These are phyloP conservation scores for Pichia cephalocereana DNA, from an alignment of 805 yeast species.

Conservation along the genomic window DNA sequence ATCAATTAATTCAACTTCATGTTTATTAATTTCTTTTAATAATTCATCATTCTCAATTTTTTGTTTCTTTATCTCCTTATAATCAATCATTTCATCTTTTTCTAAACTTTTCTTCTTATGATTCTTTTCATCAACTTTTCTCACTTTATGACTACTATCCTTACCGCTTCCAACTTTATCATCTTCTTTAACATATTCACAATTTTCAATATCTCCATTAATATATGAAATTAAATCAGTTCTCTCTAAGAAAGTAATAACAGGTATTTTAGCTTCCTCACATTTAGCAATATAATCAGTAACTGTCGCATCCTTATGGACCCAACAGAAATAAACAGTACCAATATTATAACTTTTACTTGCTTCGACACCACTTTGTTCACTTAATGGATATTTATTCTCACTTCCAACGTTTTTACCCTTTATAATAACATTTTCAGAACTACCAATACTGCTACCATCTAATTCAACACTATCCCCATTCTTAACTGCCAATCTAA, in stretches of 20 bases:
- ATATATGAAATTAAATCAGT: constrained; percentile 80
- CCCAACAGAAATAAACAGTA: constrained; percentile 71
- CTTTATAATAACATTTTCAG: not conserved
- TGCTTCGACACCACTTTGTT: constrained; percentile 26
- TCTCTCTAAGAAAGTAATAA: constrained; percentile 76
- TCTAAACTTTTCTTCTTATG: not conserved
- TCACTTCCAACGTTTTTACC: not conserved
- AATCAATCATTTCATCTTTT: constrained; percentile 4
- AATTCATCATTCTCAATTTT: constrained; percentile 38
- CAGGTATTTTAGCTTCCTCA: constrained; percentile 50
- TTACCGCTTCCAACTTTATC: constrained; percentile 16
- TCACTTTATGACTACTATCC: not conserved
- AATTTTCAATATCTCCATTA: constrained; percentile 53
- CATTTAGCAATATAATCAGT: constrained; percentile 78
- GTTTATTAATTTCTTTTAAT: constrained; percentile 34
- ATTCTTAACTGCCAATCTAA: not conserved
- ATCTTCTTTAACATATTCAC: constrained; percentile 38
- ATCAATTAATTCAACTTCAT: constrained; percentile 36
- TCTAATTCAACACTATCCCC: not conserved
- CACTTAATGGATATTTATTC: not conserved
- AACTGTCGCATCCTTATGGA: constrained; percentile 59
- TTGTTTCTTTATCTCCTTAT: constrained; percentile 13
- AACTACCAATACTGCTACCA: not conserved
- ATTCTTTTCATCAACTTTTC: not conserved
- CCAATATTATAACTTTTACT: constrained; percentile 37